Evolutionary conservation across 2,329 filamentous ascomycete species (phyloP), one percentile per base, ranked within the genome.

Genomic region (Alternaria hordeiaustralica): DNA sequence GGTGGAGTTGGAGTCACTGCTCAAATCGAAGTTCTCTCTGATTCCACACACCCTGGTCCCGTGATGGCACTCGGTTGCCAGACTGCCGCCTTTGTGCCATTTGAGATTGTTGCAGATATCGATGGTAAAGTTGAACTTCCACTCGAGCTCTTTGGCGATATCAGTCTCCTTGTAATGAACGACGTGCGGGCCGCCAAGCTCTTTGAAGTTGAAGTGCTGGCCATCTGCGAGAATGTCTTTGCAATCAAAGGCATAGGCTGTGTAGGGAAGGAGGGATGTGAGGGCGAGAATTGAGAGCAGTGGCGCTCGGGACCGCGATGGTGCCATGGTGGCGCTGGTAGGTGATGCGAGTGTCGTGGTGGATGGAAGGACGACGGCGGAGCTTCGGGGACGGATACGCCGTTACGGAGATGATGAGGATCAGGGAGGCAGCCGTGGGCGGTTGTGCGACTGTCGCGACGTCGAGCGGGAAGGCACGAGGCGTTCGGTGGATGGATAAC

Each of bases 31-130:
- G 41, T 84, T 82, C 58, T 88, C 87, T 64, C 89, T 84, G 72
- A 96, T 90, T 10, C 87, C 93, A 81, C 94, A 97, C 44, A 95
- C 92, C 84, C 90, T 85, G 3, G 92, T 89, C 44, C 89, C 90
- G 50, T 86, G 86, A 0, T 88, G 89, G 76, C 93, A 96, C 72
- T 90, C 83, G 41, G 6, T 84, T 80, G 69, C 86, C 85, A 18
- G 83, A 81, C 60, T 64, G 3, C 65, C 72, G 1, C 86, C 87
- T 46, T 87, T 87, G 54, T 84, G 86, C 76, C 87, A 87, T 78
- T 87, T 87, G 68, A 97, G 81, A 7, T 87, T 84, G 56, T 84
- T 81, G 82, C 93, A 97, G 53, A 96, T 84, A 73, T 96, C 91
- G 61, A 96, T 77, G 1, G 92, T 94, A 79, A 93, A 96, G 46